Evolutionary conservation across 306 rosid genomes (phyloP).

Genomic region (Parietaria judaica): DNA sequence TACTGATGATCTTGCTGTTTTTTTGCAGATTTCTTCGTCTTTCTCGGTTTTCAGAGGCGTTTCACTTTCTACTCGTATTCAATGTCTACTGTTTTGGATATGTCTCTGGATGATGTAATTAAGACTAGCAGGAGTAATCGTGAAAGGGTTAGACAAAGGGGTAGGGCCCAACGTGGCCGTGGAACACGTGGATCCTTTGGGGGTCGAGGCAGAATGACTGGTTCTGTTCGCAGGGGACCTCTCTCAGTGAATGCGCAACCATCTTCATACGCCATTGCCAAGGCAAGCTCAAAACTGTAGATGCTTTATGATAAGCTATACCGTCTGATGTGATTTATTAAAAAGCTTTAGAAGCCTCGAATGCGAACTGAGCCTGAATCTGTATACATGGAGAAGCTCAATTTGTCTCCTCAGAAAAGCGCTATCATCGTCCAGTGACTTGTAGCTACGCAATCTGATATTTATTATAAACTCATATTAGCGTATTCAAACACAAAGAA

Average conservation of each 20-base stretch:
- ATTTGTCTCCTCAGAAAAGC: slow-evolving; percentile 46
- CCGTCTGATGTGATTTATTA: slow-evolving; percentile 43
- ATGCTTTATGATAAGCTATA: slow-evolving; percentile 69
- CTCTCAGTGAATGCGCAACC: slow-evolving; percentile 51
- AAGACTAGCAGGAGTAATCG: slow-evolving; percentile 61
- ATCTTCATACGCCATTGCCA: slow-evolving; percentile 74
- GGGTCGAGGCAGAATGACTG: slow-evolving; percentile 40
- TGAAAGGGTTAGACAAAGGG: slow-evolving; percentile 70
- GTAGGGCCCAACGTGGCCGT: slow-evolving; percentile 62
- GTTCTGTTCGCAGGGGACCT: slow-evolving; percentile 68
- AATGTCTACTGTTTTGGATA: slow-evolving; percentile 83
- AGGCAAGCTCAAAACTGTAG: slow-evolving; percentile 92
- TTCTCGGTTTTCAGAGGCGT: background rate
- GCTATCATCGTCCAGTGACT: slow-evolving; percentile 36
- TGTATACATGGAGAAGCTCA: slow-evolving; percentile 69
- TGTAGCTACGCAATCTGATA: slow-evolving; percentile 58
- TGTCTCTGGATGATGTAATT: slow-evolving; percentile 85
- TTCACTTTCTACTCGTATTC: slow-evolving; percentile 6
- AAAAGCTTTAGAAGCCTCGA: slow-evolving; percentile 39
- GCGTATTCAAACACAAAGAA: slow-evolving; percentile 54
- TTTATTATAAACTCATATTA: slow-evolving; percentile 28
- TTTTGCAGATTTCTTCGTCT: slow-evolving; percentile 9
- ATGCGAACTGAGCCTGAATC: slow-evolving; percentile 46
- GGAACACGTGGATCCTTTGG: slow-evolving; percentile 44
- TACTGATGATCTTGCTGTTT: background rate